These are phyloP conservation scores for Aspergillus sp. DNA, from an alignment of 2,329 filamentous ascomycete species.

Conservation along the genomic window DNA sequence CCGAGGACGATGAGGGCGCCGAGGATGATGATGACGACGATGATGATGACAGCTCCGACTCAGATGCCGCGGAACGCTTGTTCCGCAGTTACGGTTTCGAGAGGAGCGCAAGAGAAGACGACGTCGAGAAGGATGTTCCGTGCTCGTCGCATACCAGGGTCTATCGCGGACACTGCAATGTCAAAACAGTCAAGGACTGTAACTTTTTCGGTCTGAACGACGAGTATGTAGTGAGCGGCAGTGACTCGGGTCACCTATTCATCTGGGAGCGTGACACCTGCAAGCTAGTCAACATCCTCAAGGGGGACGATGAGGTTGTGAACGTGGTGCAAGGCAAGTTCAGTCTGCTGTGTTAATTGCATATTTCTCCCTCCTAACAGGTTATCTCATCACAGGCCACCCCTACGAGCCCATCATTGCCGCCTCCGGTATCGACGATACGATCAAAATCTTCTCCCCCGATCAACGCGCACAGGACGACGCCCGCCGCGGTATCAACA, in stretches of 20 bases:
- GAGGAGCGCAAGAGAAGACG: slow-evolving; percentile 52
- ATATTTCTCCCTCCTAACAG: slow-evolving; percentile 16
- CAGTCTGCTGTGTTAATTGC: background rate
- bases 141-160: slow-evolving; percentile 61
- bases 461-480: slow-evolving; percentile 62
- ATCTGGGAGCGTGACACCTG: slow-evolving; percentile 70
- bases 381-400: slow-evolving; percentile 52
- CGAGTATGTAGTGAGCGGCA: slow-evolving; percentile 70
- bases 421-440: slow-evolving; percentile 69
- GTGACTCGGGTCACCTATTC: slow-evolving; percentile 69
- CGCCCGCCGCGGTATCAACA: slow-evolving; percentile 62
- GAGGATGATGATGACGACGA: slow-evolving; percentile 13
- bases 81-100: slow-evolving; percentile 57
- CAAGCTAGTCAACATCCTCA: slow-evolving; percentile 66
- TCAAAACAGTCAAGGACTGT: slow-evolving; percentile 70
- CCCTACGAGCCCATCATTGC: slow-evolving; percentile 70
- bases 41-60: slow-evolving; percentile 20
- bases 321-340: slow-evolving; percentile 66
- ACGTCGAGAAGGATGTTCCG: slow-evolving; percentile 59
- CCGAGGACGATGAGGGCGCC: slow-evolving; percentile 10
- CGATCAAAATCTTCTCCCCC: slow-evolving; percentile 70
- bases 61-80: slow-evolving; percentile 43
- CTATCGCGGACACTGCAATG: slow-evolving; percentile 69
- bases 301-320: slow-evolving; percentile 71
- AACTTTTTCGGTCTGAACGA: slow-evolving; percentile 70